A percentile compares a stretch with the other conserved stretches of the same genome.
phyloP scores from a whole-genome alignment of 2,329 filamentous ascomycete genomes.

The Neopestalotiopsis rosae region DNA sequence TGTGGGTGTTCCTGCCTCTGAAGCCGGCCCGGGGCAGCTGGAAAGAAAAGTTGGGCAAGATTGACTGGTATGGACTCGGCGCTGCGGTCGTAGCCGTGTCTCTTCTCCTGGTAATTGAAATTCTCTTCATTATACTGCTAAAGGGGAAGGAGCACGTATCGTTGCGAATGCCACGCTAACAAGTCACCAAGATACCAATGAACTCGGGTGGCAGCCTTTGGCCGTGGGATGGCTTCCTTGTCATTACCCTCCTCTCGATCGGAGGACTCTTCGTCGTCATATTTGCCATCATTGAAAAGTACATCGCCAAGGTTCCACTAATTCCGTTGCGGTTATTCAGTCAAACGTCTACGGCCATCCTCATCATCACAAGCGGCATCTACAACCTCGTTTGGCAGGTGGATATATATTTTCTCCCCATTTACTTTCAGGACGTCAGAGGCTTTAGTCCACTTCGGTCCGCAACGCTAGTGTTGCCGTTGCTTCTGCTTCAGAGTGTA shows the following conservation, averaged over 20 bases:
- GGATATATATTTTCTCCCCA: conserved; percentile 41
- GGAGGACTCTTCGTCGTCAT: conserved; percentile 24
- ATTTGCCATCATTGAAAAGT: conserved; percentile 25
- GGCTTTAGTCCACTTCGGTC: conserved; percentile 29
- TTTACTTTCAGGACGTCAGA: conserved; percentile 33
- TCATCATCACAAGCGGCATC: conserved; percentile 39
- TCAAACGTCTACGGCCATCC: conserved; percentile 20
- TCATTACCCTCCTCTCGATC: conserved; percentile 23
- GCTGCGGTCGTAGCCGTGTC: conserved; percentile 23
- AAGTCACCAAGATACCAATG: conserved; percentile 23
- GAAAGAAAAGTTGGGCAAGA: conserved; percentile 26
- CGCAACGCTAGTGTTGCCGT: conserved; percentile 30
- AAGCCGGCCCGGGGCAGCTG: conserved; percentile 22
- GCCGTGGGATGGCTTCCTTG: conserved; percentile 25
- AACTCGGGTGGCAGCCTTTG: conserved; percentile 29
- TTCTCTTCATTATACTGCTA: no score
- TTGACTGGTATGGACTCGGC: conserved; percentile 30
- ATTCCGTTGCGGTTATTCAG: conserved; percentile 27
- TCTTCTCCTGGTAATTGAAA: conserved; percentile 19
- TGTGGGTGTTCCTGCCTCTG: conserved; percentile 25
- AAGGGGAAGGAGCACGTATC: no score
- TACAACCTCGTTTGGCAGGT: conserved; percentile 57
- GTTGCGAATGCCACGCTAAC: no score
- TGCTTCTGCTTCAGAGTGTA: conserved; percentile 30
- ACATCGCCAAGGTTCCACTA: conserved; percentile 26